These are phyloP conservation scores for Prunus kanzakura DNA, from an alignment of 306 rosid species.

Conservation along the genomic window DNA sequence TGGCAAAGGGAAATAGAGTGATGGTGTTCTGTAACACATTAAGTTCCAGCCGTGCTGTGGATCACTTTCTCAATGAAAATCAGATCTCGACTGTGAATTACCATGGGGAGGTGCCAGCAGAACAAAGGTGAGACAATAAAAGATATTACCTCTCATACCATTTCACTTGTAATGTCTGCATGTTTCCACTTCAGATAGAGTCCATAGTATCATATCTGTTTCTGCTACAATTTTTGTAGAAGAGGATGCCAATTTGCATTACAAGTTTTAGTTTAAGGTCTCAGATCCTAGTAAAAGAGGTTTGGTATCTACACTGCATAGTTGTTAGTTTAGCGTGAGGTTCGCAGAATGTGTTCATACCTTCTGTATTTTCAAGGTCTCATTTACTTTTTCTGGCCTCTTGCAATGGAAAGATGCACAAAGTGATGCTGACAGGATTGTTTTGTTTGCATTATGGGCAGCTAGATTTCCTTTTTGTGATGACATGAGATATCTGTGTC, in stretches of 20 bases:
- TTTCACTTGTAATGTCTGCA: background rate
- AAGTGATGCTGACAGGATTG: background rate
- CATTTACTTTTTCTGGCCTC: background rate
- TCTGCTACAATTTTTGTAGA: background rate
- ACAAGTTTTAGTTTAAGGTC: background rate
- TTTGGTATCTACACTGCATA: background rate
- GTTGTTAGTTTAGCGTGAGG: background rate
- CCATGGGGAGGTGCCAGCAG: constrained; percentile 99
- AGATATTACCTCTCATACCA: background rate
- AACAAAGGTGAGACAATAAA: constrained; percentile 55
- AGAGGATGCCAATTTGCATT: background rate
- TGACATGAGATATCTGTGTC: background rate
- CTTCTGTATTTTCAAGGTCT: background rate
- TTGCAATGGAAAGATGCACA: background rate
- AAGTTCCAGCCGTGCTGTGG: constrained; percentile 97
- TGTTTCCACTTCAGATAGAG: background rate
- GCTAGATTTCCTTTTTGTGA: background rate
- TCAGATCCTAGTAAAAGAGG: background rate
- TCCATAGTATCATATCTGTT: background rate
- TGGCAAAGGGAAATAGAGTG: constrained; percentile 81
- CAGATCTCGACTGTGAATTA: constrained; percentile 75
- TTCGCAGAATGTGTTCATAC: background rate
- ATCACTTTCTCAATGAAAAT: constrained; percentile 90
- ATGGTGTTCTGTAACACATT: constrained; percentile 98
- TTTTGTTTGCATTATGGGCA: background rate